Percentiles rank a stretch among this genome's conserved stretches.
phyloP scores from a whole-genome alignment of 2,329 filamentous ascomycete genomes.

The Paraconiothyrium sp. region DNA sequence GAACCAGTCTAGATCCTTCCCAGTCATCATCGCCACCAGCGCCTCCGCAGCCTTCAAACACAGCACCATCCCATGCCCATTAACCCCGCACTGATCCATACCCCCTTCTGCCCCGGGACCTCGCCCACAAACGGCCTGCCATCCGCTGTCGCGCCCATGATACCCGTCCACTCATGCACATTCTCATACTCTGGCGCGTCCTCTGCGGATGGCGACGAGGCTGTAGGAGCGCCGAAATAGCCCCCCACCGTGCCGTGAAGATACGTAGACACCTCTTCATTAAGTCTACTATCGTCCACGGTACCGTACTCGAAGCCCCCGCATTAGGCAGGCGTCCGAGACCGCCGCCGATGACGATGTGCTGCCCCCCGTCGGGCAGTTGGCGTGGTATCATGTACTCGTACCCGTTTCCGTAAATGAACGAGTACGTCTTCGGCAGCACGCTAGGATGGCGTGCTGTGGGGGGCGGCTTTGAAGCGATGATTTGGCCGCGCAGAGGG shows the following conservation, averaged over 20 bases:
- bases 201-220: slow-evolving; percentile 39
- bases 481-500: slow-evolving; percentile 53
- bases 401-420: slow-evolving; percentile 69
- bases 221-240: slow-evolving; percentile 61
- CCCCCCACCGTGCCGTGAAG: slow-evolving; percentile 54
- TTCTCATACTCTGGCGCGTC: slow-evolving; percentile 23
- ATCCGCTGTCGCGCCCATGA: slow-evolving; percentile 64
- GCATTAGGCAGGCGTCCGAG: slow-evolving; percentile 53
- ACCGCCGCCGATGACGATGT: slow-evolving; percentile 71
- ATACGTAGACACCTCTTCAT: slow-evolving; percentile 62
- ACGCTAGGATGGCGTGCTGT: slow-evolving; percentile 49
- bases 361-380: slow-evolving; percentile 48
- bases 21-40: slow-evolving; percentile 63
- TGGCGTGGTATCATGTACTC: slow-evolving; percentile 73
- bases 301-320: slow-evolving; percentile 63
- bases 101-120: slow-evolving; percentile 53
- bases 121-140: slow-evolving; percentile 59
- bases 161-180: slow-evolving; percentile 57
- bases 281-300: slow-evolving; percentile 64
- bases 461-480: slow-evolving; percentile 48
- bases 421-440: slow-evolving; percentile 66
- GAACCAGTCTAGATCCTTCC: slow-evolving; percentile 60
- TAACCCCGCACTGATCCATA: slow-evolving; percentile 68
- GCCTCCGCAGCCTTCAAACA: slow-evolving; percentile 69
- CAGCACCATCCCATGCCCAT: slow-evolving; percentile 72